Base-by-base conservation (phyloP, 345 rosid genomes). In the Gossypium sturtianum region DNA sequence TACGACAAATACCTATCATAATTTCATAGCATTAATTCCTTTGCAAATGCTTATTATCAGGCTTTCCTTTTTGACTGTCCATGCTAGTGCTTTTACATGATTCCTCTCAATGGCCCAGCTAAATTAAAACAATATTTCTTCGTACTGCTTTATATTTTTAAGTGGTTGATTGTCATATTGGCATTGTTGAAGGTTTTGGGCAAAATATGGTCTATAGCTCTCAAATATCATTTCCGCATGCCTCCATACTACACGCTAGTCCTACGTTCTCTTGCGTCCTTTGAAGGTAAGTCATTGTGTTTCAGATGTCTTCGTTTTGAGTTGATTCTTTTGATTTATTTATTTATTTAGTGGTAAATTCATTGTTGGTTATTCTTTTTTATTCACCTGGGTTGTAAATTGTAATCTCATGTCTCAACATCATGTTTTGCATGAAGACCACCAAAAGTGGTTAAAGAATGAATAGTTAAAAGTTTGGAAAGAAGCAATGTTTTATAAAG, bases 221-320 rank as follows among this genome's bases (percentile, higher is more conserved):
- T 94, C 84, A 94, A 92, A 76, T 88, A 89, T 85, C 94, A 92
- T 76, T 89, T 90, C 75, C 92, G 92, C 77, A 94, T 94, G 98
- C 98, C 97, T 5, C 97, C 97, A 71, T 94, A 90, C 82, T 94
- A 87, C 80, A 94, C 98, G 12, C 94, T 94, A 80, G 89, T 92
- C 80, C 85, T 94, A 61, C 94, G 98, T 43, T 94, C 98, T 62
- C 97, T 94, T 69, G 97, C 97, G 69, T 94, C 97, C 80, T 81
- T 94, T 48, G 98, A 94, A 89, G 98, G 98, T 92, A 85, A 70
- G 77, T 78, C 41, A 69, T 49, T 16, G 45, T 25, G 13, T 17
- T 52, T 8, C 13, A 34, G 8, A n/a, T 51, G 15, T 47, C 22
- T 68, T 51, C 4, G 10, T 69, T 27, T 51, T 27, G 23, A 27